Base-by-base conservation (phyloP, 352 stramenopile genomes). In the Peronospora destructor region DNA sequence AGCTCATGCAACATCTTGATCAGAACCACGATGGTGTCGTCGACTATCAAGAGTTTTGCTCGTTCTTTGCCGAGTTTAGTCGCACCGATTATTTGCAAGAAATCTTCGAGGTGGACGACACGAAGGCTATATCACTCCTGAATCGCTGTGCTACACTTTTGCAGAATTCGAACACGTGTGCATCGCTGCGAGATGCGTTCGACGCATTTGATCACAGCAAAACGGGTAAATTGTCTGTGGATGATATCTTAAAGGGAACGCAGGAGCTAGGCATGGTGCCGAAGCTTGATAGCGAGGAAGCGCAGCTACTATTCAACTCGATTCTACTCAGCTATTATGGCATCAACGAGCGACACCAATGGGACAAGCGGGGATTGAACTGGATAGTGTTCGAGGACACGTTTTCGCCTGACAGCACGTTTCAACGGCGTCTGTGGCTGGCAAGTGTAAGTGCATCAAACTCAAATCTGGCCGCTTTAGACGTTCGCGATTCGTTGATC, bases 1-100 rank as follows among this genome's bases (percentile, higher is more conserved):
- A 97, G 54, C 56, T 97, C 17, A 97, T 97, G 89, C 76, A 94
- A 49, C 77, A 91, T 40, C 81, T 96, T 47, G 89, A 97, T 57
- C 73, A 87, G 38, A 93, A 97, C 33, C 72, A 87, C 43, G 87
- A 96, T 44, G 86, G 84, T 1, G 72, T 93, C 14, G 88, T 97
- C 8, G 73, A 93, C 50, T 91, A 94, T 46, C 65, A 87, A 23
- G 89, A 97, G 56, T 97, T 97, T 53, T 78, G 77, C 35, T 71
- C 70, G 3, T 87, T 94, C 36, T 96, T 96, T 49, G 75, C 71
- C 9, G 76, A 91, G 47, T 87, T 86, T 41, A 87, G 74, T 41
- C 76, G 74, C 4, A 63, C 66, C 0, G 79, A 87, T 41, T 84
- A 84, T 43, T 53, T 91, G 4, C 76, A 85, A 53, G 71, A 87